These are phyloP conservation scores for Daldinia concentrica DNA, from an alignment of 495 filamentous ascomycete genomes.

Conservation along the genomic window DNA sequence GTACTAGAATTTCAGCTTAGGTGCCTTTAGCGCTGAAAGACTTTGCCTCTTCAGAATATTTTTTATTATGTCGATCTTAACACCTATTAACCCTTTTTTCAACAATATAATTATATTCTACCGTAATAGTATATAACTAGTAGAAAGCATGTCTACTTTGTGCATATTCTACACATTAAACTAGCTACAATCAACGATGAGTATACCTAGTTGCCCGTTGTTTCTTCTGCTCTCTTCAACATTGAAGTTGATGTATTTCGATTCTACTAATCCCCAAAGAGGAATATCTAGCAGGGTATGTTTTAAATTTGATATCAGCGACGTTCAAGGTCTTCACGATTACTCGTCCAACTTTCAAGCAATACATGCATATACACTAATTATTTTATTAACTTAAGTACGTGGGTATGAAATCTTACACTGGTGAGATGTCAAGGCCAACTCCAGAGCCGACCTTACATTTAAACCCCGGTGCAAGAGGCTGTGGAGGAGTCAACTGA, in stretches of 20 bases:
- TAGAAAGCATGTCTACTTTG: too few species aligned
- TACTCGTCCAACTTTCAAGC: background rate
- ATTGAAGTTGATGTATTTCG: background rate
- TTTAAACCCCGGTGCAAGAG: slow-evolving; percentile 36
- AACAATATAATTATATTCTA: too few species aligned
- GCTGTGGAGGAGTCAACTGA: slow-evolving; percentile 29
- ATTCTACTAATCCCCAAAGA: background rate
- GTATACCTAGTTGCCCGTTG: too few species aligned
- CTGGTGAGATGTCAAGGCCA: slow-evolving; percentile 37
- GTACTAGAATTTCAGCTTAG: background rate
- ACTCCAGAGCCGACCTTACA: slow-evolving; percentile 35
- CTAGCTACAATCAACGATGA: too few species aligned
- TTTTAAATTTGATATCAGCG: background rate
- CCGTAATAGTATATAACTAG: too few species aligned
- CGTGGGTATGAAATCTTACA: background rate
- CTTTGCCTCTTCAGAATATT: background rate
- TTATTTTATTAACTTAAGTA: background rate
- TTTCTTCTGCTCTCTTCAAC: too few species aligned
- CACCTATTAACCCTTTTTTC: too few species aligned
- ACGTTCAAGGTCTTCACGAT: background rate
- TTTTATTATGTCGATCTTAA: too few species aligned
- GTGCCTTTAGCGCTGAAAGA: background rate
- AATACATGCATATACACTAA: background rate
- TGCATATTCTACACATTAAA: too few species aligned
- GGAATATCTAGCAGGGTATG: background rate